A percentile compares a stretch with the other conserved stretches of the same genome.
Conservation (phyloP, 495 filamentous ascomycete genomes). For the Sphaerosporella brunnea region DNA sequence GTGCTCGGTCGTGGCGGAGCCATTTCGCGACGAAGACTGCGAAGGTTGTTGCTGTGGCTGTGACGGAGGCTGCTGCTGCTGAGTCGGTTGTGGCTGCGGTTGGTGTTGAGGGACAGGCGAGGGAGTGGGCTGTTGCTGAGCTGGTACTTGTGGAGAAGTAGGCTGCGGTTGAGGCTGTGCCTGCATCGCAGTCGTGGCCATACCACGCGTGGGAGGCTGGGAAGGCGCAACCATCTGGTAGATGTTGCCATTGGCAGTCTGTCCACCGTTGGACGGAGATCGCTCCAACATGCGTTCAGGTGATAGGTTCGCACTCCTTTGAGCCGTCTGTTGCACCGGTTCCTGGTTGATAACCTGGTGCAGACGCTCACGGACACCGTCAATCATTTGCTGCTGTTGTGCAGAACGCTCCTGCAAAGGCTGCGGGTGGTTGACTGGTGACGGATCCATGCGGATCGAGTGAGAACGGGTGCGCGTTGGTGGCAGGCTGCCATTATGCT, state of each 20-base stretch:
- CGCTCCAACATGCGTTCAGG: conserved; percentile 2
- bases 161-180: not conserved
- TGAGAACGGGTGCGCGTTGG: not conserved
- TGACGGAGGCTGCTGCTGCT: conserved; percentile 10
- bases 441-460: not conserved
- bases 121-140: not conserved
- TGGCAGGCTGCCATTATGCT: conserved; percentile 7
- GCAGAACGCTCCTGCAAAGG: conserved; percentile 11
- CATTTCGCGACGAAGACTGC: not conserved
- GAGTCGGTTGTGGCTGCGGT: conserved; percentile 14
- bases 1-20: conserved; percentile 17
- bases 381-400: conserved; percentile 9
- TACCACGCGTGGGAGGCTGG: conserved; percentile 6
- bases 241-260: not conserved
- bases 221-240: conserved; percentile 1
- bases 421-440: not conserved
- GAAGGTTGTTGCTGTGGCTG: not conserved
- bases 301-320: conserved; percentile 12
- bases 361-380: conserved; percentile 9
- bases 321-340: conserved; percentile 10
- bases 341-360: conserved; percentile 8
- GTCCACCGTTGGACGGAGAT: not conserved
- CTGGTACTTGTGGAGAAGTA: conserved; percentile 4
- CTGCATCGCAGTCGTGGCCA: not conserved
- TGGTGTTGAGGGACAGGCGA: conserved; percentile 9